Base-by-base conservation (phyloP, 2,329 filamentous ascomycete genomes). In the Cladophialophora carrionii region DNA sequence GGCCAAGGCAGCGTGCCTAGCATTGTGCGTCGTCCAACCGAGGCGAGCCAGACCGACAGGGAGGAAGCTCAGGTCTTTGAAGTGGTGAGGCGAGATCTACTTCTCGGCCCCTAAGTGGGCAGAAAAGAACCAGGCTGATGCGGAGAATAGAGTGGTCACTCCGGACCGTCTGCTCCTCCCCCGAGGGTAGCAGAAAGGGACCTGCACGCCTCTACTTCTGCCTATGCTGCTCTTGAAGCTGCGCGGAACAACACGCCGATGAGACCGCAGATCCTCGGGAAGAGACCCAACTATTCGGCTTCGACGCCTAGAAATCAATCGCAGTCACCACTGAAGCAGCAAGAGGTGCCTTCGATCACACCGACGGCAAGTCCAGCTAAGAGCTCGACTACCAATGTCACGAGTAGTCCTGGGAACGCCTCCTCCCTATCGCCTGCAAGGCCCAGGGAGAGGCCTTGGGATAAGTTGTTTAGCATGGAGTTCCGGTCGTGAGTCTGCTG, bases 61-160 rank as follows among this genome's bases (percentile, higher is more conserved):
- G 79, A 79, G 68, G 70, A 77, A 67, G 78, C 73, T 49, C 75
- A 75, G 59, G 75, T 78, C 51, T 78, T 78, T 72, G 78, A 81
- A 70, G 78, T 81, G 79, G 79, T 81, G 79, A 79, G 79, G 76
- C 78, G 77, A 74, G 78, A 80, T 74, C 75, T 78, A 63, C 76
- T 78, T 72, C 75, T 76, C 67, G 78, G 78, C 71, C 76, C 78
- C 68, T 80, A 75, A 79, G 60, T 66, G 57, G 61, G 59, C 37
- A n/a, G 52, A 57, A 32, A 55, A 6, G 37, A 52, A 56, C 43
- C 29, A 48, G 52, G 24, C 41, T 58, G 46, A 46, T 62, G 32
- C 57, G 17, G 17, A 54, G 29, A 54, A 32, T 54, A 54, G 52
- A 54, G 52, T 54, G 29, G 52, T 20, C 26, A 34, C 48, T 51